Evolutionary conservation across 768 basidiomycete genomes (phyloP), one percentile per base, ranked within the genome.

Genomic region (Pleurotus salmoneostramineus): DNA sequence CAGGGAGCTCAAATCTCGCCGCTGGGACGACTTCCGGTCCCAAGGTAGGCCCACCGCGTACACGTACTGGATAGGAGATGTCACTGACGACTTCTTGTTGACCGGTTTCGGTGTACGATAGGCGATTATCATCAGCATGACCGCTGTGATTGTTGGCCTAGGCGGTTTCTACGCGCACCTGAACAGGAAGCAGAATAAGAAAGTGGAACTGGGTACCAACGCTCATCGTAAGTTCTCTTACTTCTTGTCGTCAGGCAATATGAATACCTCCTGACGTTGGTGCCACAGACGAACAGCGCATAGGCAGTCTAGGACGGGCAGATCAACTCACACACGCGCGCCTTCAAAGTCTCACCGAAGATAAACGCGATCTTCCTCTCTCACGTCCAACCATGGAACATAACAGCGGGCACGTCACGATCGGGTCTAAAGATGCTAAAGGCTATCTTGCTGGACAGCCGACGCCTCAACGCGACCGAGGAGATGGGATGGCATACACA

Each of bases 161-260:
- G 52, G 52, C 31, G 40, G 35, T 1, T 55, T 55, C 27, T 55
- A 55, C 27, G 27, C 15, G 5, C 32, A 55, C 43, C 34, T 55
- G 52, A 35, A 55, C n/a, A 36, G 40, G 11, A 55, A 55, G 37
- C 52, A 55, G 11, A 17, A 14, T 12, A 44, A 43, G 52, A 55
- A 55, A 6, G 27, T 11, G 2, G 12, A 11, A 6, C 8, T 21
- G 0, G 52, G 52, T 4, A 44, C 52, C 3, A 55, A 55, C 15
- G 15, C 52, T 4, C 31, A 43, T 32, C 31, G 52, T 55, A 17
- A 55, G 52, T 40, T 2, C 14, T 17, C 2, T 5, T 3, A 27
- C 21, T 47, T 15, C 7, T 8, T 15, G 2, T 17, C 21, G n/a
- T n/a, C n/a, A n/a, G n/a, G n/a, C n/a, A n/a, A n/a, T n/a, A n/a